Evolutionary conservation across 2,329 filamentous ascomycete species (phyloP).

Genomic region (Stachybotrys chartarum): DNA sequence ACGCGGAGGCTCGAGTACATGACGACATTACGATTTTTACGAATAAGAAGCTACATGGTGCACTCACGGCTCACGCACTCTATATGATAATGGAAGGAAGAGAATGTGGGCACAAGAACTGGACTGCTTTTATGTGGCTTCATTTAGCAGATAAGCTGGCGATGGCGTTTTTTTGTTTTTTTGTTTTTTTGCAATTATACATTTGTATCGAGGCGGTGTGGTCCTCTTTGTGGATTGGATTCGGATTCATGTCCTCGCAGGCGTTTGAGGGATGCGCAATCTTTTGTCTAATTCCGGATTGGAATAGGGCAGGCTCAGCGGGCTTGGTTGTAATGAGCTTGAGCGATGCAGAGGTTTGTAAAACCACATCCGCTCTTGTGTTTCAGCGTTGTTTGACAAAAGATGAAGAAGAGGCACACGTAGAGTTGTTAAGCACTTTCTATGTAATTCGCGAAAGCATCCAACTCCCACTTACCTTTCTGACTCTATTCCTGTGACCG

Average conservation of each 20-base stretch:
- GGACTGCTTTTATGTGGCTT: background rate
- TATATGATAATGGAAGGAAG: background rate
- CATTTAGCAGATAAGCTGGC: background rate
- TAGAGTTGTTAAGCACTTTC: too few species aligned
- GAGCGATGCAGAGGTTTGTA: too few species aligned
- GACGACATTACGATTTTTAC: slow-evolving; percentile 10
- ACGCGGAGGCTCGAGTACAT: background rate
- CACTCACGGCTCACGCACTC: background rate
- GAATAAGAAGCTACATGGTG: background rate
- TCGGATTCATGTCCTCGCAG: background rate
- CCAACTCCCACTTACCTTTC: too few species aligned
- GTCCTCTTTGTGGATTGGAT: background rate
- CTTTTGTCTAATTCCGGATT: background rate
- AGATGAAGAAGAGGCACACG: too few species aligned
- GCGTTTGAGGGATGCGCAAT: background rate
- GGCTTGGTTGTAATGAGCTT: too few species aligned
- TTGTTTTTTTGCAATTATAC: background rate
- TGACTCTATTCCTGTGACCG: too few species aligned
- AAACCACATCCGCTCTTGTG: too few species aligned
- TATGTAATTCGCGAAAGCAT: too few species aligned
- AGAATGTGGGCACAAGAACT: background rate
- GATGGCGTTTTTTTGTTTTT: background rate
- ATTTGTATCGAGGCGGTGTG: background rate
- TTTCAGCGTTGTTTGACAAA: too few species aligned
- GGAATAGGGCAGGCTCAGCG: background rate